Evolutionary conservation across 2,329 filamentous ascomycete genomes (phyloP).

Genomic region (Diaporthe caulivora): DNA sequence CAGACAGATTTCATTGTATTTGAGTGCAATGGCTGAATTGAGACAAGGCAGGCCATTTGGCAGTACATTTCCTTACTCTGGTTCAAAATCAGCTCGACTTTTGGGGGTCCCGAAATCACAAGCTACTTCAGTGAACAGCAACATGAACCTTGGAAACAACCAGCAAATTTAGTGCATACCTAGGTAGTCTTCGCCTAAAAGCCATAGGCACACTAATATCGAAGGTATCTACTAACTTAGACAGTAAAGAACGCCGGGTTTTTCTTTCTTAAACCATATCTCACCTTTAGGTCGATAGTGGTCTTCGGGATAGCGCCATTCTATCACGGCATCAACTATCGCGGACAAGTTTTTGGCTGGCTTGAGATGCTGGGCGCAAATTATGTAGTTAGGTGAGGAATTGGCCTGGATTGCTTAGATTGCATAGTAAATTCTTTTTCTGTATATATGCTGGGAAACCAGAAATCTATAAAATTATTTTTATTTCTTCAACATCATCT

Average conservation of each 20-base stretch:
- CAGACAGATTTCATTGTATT: background rate
- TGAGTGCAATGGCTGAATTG: background rate
- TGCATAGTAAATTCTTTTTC: background rate
- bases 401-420: background rate
- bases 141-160: background rate
- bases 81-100: background rate
- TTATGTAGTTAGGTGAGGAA: background rate
- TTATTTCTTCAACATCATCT: background rate
- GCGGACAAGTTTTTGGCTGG: too few relatives aligned
- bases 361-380: too few relatives aligned
- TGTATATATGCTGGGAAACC: too few relatives aligned
- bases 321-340: background rate
- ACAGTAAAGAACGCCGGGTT: background rate
- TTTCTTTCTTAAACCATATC: background rate
- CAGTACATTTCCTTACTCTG: background rate
- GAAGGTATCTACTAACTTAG: background rate
- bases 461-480: background rate
- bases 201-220: background rate
- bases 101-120: background rate
- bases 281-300: background rate
- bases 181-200: background rate
- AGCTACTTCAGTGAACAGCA: background rate
- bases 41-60: background rate
- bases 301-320: background rate
- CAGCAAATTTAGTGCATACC: background rate